A percentile compares a stretch with the other conserved stretches of the same genome.
Conservation (phyloP, 305 asterid genomes). For the Plantago rigida region DNA sequence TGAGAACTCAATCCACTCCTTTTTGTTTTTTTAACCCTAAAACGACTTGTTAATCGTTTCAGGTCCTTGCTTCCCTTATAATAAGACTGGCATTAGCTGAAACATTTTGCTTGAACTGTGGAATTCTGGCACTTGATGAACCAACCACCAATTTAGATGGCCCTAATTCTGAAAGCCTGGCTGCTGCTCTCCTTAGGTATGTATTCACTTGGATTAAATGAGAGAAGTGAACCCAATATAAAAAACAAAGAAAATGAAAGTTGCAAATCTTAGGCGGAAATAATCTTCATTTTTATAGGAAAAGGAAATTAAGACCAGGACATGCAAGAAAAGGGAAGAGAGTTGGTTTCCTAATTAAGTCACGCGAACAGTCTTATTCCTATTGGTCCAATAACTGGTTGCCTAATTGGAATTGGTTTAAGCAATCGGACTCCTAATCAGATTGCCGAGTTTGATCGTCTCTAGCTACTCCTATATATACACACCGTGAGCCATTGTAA, state of each 20-base stretch:
- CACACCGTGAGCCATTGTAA: no score
- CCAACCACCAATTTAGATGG: conserved; percentile 92
- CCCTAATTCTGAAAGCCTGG: conserved; percentile 85
- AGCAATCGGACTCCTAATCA: no score
- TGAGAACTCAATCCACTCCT: background rate
- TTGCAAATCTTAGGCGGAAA: no score
- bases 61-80: conserved; percentile 95
- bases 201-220: conserved; percentile 4
- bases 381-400: no score
- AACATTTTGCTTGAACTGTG: conserved; percentile 94
- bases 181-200: conserved; percentile 87
- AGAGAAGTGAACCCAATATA: background rate
- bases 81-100: conserved; percentile 90
- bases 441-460: no score
- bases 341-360: no score
- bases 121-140: conserved; percentile 94
- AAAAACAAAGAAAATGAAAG: no score
- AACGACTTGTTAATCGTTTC: conserved; percentile 4
- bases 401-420: no score
- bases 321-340: no score
- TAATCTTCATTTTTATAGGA: conserved; percentile 11
- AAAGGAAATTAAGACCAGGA: no score
- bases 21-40: background rate
- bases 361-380: no score
- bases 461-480: no score